These are phyloP conservation scores for Pleurotus sapidus DNA, from an alignment of 768 basidiomycete species.

Conservation along the genomic window DNA sequence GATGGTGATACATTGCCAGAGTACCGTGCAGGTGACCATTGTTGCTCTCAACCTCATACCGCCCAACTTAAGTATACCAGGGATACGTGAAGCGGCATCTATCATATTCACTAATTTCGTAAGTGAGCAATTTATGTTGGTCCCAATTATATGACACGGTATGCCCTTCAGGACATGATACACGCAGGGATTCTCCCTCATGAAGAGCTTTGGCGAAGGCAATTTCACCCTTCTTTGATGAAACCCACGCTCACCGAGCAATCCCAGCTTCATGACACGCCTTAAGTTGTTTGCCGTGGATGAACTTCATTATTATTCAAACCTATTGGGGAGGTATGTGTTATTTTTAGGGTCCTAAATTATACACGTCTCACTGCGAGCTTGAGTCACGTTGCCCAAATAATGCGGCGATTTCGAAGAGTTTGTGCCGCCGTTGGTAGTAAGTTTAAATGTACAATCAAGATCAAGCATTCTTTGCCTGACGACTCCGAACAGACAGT, in stretches of 20 bases:
- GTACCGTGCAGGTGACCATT: constrained; percentile 48
- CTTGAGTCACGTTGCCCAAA: constrained; percentile 73
- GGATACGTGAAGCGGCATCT: constrained; percentile 68
- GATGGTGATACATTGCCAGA: constrained; percentile 87
- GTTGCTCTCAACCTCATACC: background rate
- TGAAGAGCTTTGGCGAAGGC: constrained; percentile 83
- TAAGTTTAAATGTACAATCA: constrained; percentile 31
- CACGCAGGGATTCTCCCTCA: constrained; percentile 83
- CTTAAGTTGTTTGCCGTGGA: constrained; percentile 79
- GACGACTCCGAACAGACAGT: constrained; percentile 37
- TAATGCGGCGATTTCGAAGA: constrained; percentile 73
- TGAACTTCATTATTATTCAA: constrained; percentile 85
- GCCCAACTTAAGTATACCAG: constrained; percentile 26
- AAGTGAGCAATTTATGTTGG: constrained; percentile 13
- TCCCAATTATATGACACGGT: background rate
- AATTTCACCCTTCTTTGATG: constrained; percentile 8
- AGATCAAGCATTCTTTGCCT: too few relatives aligned
- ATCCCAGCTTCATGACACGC: constrained; percentile 66
- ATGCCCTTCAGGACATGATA: constrained; percentile 64
- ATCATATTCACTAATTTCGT: constrained; percentile 91
- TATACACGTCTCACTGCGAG: background rate
- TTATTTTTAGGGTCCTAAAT: too few relatives aligned
- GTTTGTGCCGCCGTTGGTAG: constrained; percentile 78
- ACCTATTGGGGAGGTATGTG: constrained; percentile 71
- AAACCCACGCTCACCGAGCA: constrained; percentile 6